Evolutionary conservation across 2,329 filamentous ascomycete genomes (phyloP), one percentile per base, ranked within the genome.

Genomic region (Cladophialophora carrionii): DNA sequence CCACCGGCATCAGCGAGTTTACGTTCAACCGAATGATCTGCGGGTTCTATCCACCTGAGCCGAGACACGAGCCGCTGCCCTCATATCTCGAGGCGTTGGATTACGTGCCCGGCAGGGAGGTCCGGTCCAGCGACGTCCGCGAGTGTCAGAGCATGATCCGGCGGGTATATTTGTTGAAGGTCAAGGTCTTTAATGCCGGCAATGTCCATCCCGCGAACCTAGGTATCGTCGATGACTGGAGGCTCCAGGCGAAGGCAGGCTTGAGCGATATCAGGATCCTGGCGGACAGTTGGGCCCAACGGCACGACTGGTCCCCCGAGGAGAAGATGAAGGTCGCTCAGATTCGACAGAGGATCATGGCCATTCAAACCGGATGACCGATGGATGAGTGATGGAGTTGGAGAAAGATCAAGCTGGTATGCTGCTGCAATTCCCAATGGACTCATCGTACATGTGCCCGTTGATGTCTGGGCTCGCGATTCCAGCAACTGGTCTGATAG

Each of bases 131-230:
- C 46, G 46, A 51, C 20, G 12, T 51, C 46, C 46, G 46, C n/a
- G 46, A 51, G 20, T 22, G 20, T 26, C 46, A 51, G 46, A 26
- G 46, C 46, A 51, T 51, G 46, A 22, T 51, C n/a, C 46, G 46
- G 20, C n/a, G 9, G 46, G 24, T 51, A 9, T 51, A 51, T n/a
- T 14, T n/a, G 46, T 26, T 51, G 6, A 51, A 51, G 24, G 46
- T 51, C 46, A 14, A 17, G n/a, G 46, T n/a, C 7, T 24, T 24
- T n/a, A 51, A 51, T n/a, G 46, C 46, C 20, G 9, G 20, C 9
- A n/a, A 51, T n/a, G 46, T 51, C 20, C n/a, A n/a, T 10, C 46
- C 2, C 46, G 46, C 46, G 8, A 51, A 24, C 46, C 46, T 10
- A 2, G 46, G 12, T 3, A 26, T 51, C 6, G 46, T 51, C 12